A percentile compares a stretch with the other conserved stretches of the same genome.
phyloP scores from a whole-genome alignment of 2,329 filamentous ascomycete species.

The Diaporthe eres region DNA sequence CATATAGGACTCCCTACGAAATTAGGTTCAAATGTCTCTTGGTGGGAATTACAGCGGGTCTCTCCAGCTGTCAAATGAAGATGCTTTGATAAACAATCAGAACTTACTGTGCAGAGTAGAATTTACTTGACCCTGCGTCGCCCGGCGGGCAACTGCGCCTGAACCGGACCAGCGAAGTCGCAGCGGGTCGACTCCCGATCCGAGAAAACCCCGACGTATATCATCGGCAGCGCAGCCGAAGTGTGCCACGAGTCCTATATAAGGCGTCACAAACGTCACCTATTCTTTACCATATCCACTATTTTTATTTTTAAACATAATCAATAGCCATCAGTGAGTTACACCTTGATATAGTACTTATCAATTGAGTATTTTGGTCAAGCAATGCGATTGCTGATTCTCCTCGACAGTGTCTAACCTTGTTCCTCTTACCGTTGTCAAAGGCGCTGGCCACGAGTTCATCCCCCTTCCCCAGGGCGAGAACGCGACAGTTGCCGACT shows the following conservation, averaged over 20 bases:
- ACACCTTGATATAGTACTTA: no score
- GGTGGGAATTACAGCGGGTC: not conserved
- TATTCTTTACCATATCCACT: not conserved
- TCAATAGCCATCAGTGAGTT: not conserved
- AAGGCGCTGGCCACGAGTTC: constrained; percentile 23
- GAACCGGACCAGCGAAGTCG: not conserved
- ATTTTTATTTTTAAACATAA: not conserved
- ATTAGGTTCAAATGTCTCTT: not conserved
- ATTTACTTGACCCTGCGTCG: not conserved
- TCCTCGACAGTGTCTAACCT: not conserved
- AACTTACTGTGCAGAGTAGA: not conserved
- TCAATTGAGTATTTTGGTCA: not conserved
- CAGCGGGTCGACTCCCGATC: not conserved
- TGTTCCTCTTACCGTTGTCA: constrained; percentile 8
- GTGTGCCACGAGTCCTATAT: not conserved
- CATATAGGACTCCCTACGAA: not conserved
- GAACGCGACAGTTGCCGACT: constrained; percentile 5
- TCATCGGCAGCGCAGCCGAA: constrained; percentile 10
- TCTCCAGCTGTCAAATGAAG: not conserved
- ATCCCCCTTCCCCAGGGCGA: constrained; percentile 1
- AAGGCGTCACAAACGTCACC: not conserved
- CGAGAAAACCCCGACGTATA: constrained; percentile 15
- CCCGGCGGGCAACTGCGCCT: not conserved
- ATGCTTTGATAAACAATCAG: not conserved
- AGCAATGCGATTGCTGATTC: not conserved